Conservation (phyloP, 2,329 filamentous ascomycete genomes). For the Aureobasidium sp. region DNA sequence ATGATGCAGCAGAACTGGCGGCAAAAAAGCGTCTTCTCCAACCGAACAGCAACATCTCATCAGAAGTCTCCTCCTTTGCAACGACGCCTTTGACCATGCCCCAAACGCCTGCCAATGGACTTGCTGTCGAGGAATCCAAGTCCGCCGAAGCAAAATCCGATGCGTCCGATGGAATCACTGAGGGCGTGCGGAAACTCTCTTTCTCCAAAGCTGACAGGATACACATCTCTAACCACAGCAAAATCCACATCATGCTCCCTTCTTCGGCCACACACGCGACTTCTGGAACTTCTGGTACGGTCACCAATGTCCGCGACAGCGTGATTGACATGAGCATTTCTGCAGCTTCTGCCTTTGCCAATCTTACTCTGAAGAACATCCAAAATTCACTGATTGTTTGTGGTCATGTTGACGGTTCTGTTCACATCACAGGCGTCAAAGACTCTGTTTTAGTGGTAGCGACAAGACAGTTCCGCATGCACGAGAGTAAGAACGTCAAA, state of each 20-base stretch:
- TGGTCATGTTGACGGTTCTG: constrained; percentile 68
- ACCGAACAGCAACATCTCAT: constrained; percentile 12
- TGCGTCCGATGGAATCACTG: neutral
- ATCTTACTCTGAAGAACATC: constrained; percentile 61
- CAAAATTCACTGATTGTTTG: constrained; percentile 64
- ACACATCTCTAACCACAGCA: constrained; percentile 49
- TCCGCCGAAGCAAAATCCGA: neutral
- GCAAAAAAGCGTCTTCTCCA: constrained; percentile 2
- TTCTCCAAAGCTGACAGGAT: constrained; percentile 48
- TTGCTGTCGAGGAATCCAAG: constrained; percentile 9
- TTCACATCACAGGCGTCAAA: constrained; percentile 69
- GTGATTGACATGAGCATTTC: constrained; percentile 60
- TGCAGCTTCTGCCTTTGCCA: constrained; percentile 51
- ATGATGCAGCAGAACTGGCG: constrained; percentile 48
- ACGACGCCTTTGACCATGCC: constrained; percentile 24
- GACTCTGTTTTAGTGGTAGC: constrained; percentile 70
- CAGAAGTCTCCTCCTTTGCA: constrained; percentile 31
- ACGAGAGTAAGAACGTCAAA: constrained; percentile 72
- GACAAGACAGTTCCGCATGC: constrained; percentile 85
- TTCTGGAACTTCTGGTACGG: constrained; percentile 53
- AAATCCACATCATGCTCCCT: constrained; percentile 70
- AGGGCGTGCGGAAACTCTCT: constrained; percentile 38
- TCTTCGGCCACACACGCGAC: constrained; percentile 61
- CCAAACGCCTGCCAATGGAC: constrained; percentile 19
- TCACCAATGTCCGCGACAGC: constrained; percentile 61